phyloP scores from a whole-genome alignment of 2,329 filamentous ascomycete genomes.

The Rachicladosporium sp. region DNA sequence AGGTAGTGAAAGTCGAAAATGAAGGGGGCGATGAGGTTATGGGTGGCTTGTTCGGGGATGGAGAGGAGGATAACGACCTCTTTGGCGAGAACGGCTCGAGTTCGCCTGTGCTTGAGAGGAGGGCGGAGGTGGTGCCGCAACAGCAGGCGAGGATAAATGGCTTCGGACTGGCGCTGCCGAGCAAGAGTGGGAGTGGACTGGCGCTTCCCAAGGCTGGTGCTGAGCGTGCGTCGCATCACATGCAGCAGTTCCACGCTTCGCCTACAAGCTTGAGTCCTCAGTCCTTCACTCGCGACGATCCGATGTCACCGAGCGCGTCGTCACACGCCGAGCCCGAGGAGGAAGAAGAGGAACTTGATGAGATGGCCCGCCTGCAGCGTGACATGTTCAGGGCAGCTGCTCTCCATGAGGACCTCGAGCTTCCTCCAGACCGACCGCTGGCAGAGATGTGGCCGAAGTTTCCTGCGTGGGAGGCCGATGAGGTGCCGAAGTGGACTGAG shows the following conservation, averaged over 20 bases:
- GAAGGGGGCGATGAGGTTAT: constrained; percentile 1
- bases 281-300: constrained; percentile 11
- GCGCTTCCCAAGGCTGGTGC: constrained; percentile 14
- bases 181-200: constrained; percentile 13
- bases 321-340: constrained; percentile 16
- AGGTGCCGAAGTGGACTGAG: constrained; percentile 66
- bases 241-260: constrained; percentile 2
- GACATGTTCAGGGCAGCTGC: constrained; percentile 16
- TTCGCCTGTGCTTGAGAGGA: constrained; percentile 19
- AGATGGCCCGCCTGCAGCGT: constrained; percentile 15
- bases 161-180: constrained; percentile 17
- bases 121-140: constrained; percentile 10
- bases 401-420: too few relatives aligned
- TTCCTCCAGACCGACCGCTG: too few relatives aligned
- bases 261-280: constrained; percentile 15
- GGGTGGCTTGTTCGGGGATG: constrained; percentile 4
- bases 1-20: constrained; percentile 6
- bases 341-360: constrained; percentile 16
- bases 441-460: constrained; percentile 1
- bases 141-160: constrained; percentile 8
- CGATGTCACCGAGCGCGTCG: constrained; percentile 13
- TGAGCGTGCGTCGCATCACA: constrained; percentile 1
- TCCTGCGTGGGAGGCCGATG: constrained; percentile 44
- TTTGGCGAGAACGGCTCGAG: constrained; percentile 23
- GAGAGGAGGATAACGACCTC: constrained; percentile 23